Evolutionary conservation across 2,329 filamentous ascomycete genomes (phyloP).

Genomic region (Botryotinia globosa): DNA sequence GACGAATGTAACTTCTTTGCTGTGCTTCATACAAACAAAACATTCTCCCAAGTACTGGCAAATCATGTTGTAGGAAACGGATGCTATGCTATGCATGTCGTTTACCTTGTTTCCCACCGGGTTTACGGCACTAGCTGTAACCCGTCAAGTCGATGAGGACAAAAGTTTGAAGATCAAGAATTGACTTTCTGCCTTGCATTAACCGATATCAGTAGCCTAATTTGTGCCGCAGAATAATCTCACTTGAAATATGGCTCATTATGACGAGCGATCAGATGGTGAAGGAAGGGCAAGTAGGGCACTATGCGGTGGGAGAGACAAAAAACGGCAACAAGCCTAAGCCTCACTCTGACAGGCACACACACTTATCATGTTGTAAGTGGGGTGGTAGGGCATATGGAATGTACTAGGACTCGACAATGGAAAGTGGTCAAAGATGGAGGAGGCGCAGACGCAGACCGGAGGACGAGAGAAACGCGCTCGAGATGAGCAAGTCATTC

Average conservation of each 20-base stretch:
- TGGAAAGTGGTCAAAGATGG: neutral
- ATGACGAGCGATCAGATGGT: neutral
- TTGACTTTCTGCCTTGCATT: neutral
- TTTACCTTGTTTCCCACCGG: neutral
- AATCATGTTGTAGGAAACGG: neutral
- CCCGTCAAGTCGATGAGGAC: neutral
- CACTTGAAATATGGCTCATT: neutral
- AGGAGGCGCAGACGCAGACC: conserved; percentile 3
- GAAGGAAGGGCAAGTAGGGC: neutral
- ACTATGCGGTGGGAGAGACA: neutral
- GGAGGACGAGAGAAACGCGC: neutral
- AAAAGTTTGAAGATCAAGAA: neutral
- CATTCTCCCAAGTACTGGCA: neutral
- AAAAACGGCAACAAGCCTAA: neutral
- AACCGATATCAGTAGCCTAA: neutral
- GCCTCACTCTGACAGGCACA: neutral
- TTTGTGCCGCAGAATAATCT: neutral
- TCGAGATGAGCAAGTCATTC: neutral
- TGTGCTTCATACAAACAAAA: neutral
- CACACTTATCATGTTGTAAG: neutral
- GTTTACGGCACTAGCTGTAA: neutral
- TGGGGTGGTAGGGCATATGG: neutral
- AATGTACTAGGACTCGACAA: neutral
- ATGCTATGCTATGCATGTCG: neutral
- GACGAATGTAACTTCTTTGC: neutral